Base-by-base conservation (phyloP, 768 basidiomycete species). In the Phanerochaete carnosa region DNA sequence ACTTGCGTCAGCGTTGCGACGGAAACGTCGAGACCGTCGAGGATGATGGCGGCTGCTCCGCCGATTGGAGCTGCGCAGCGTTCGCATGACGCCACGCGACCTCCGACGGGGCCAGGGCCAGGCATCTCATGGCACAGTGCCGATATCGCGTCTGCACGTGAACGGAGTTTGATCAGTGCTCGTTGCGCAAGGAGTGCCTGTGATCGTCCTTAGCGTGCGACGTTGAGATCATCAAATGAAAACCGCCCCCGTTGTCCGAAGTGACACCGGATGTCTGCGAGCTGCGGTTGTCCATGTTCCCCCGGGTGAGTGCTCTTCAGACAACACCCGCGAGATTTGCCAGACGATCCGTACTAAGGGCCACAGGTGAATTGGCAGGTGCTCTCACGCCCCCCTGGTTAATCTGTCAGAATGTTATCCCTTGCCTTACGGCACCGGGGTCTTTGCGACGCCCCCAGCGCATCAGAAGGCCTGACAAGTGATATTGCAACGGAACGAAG, bases 231-330 rank as follows among this genome's bases (percentile, higher is more conserved):
- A 62, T 59, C 62, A 62, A 62, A 46, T 26, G 60, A 50, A 43
- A 61, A 62, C 61, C 43, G 61, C 61, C 61, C 59, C 57, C 53
- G 61, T 56, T 58, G 62, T 62, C 58, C 62, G 57, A 50, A 52
- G 51, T 58, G 57, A 58, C 32, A 58, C 62, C 62, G 62, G 62
- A 43, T 26, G 22, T 22, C 51, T 30, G 51, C 51, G 35, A 26
- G 54, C 54, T 25, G 54, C 54, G 25, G n/a, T 37, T 16, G n/a
- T 28, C 19, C 23, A 3, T 33, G 12, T 57, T 49, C 45, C 28
- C 28, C 35, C 45, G 23, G 46, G 46, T 49, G 56, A 46, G 45
- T 57, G 7, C 45, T 43, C 45, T 23, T 49, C 56, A 49, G 23
- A 50, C 46, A 26, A 37, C 13, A 13, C 30, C 2, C 22, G 33